Evolutionary conservation across 2,329 filamentous ascomycete genomes (phyloP).

Genomic region (Amphichorda felina): DNA sequence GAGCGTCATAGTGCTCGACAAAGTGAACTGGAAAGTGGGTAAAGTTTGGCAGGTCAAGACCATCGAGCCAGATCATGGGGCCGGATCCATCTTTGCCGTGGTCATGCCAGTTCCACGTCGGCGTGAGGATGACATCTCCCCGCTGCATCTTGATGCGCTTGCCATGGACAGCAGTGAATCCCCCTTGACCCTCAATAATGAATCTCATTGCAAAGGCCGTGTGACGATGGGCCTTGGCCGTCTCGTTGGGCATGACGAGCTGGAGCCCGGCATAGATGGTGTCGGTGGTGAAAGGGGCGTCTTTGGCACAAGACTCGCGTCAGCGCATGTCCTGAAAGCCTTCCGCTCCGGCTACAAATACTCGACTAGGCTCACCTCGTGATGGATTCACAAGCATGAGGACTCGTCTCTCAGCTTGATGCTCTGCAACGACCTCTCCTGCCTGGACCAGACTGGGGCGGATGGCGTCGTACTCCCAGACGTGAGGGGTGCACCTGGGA

Average conservation of each 20-base stretch:
- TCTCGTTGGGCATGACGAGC: slow-evolving; percentile 40
- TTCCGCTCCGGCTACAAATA: too few species aligned
- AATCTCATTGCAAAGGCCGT: slow-evolving; percentile 41
- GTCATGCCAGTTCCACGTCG: slow-evolving; percentile 13
- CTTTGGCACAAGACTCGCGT: too few species aligned
- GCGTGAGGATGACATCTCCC: slow-evolving; percentile 43
- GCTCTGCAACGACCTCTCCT: slow-evolving; percentile 16
- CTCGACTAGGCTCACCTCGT: too few species aligned
- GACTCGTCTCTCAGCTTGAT: slow-evolving; percentile 23
- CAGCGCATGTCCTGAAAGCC: too few species aligned
- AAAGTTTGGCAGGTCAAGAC: slow-evolving; percentile 38
- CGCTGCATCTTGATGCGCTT: slow-evolving; percentile 31
- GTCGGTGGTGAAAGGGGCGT: slow-evolving; percentile 41
- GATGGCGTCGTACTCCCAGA: slow-evolving; percentile 9
- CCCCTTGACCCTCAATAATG: slow-evolving; percentile 40
- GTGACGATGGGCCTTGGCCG: slow-evolving; percentile 37
- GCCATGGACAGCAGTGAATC: slow-evolving; percentile 42
- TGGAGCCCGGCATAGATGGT: slow-evolving; percentile 43
- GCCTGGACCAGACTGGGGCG: slow-evolving; percentile 16
- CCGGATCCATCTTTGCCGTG: slow-evolving; percentile 32
- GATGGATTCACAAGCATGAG: slow-evolving; percentile 23
- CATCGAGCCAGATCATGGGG: slow-evolving; percentile 46
- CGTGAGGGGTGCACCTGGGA: too few species aligned
- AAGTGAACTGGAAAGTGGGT: slow-evolving; percentile 39
- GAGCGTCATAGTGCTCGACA: slow-evolving; percentile 30